phyloP scores from a whole-genome alignment of 805 yeast genomes.

The Wickerhamiella brachini region DNA sequence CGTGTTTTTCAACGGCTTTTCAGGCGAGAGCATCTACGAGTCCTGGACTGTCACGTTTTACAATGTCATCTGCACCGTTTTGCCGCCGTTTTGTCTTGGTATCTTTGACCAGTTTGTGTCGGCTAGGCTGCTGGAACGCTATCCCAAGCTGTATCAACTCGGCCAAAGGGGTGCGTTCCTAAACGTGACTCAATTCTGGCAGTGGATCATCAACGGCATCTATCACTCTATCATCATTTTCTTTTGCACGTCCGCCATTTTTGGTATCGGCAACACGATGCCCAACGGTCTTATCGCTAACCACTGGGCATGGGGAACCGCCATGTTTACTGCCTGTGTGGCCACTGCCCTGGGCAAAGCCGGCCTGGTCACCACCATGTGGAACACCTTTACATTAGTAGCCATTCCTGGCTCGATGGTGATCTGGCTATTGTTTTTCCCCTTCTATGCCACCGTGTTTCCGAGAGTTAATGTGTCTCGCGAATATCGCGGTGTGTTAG shows the following conservation, averaged over 20 bases:
- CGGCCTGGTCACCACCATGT: conserved; percentile 74
- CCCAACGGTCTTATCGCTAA: conserved; percentile 56
- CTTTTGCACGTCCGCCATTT: conserved; percentile 55
- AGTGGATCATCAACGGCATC: conserved; percentile 93
- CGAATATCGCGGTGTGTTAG: conserved; percentile 71
- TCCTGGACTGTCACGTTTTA: conserved; percentile 97
- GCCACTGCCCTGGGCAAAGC: conserved; percentile 91
- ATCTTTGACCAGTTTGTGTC: conserved; percentile 93
- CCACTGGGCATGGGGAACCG: conserved; percentile 93
- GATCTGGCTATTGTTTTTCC: conserved; percentile 77
- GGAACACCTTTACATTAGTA: conserved; percentile 85
- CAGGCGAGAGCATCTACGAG: conserved; percentile 92
- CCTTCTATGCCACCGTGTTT: conserved; percentile 72
- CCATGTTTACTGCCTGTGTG: conserved; percentile 74
- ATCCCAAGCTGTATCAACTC: conserved; percentile 81
- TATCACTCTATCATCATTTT: conserved; percentile 82
- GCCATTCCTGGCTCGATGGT: conserved; percentile 92
- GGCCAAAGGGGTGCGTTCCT: conserved; percentile 85
- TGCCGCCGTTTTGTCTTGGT: conserved; percentile 94
- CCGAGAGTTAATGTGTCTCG: conserved; percentile 70
- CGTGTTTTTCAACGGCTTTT: conserved; percentile 79
- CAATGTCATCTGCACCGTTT: conserved; percentile 84
- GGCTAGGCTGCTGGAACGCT: conserved; percentile 75
- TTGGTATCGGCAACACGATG: conserved; percentile 51
- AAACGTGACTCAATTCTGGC: conserved; percentile 88